phyloP scores from a whole-genome alignment of 108 stramenopile genomes.

The Skeletonema menzelii region DNA sequence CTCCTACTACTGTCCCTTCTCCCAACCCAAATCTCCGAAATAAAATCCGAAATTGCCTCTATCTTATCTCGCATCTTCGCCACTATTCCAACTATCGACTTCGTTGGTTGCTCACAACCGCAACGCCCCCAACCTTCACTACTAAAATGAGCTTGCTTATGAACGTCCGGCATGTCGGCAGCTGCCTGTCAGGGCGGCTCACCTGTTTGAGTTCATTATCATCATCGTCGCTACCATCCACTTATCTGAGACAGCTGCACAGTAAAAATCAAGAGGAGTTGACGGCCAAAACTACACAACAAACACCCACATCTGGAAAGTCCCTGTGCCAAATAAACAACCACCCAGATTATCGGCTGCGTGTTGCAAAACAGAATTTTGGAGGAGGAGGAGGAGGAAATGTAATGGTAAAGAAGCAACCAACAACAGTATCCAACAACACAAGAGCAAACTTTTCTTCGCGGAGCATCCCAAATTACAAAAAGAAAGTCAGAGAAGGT shows the following conservation, averaged over 20 bases:
- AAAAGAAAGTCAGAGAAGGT: neutral
- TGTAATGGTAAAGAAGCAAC: neutral
- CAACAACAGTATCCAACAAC: neutral
- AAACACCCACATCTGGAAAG: neutral
- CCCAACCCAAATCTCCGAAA: neutral
- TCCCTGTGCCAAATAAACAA: constrained; percentile 1
- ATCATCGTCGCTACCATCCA: neutral
- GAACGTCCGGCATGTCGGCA: neutral
- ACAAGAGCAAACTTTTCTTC: neutral
- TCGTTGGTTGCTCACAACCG: no score
- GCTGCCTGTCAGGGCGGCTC: neutral
- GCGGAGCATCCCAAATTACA: neutral
- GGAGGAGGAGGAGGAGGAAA: neutral
- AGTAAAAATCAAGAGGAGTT: neutral
- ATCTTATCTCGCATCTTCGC: no score
- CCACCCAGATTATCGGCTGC: constrained; percentile 2
- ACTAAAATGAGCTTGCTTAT: neutral
- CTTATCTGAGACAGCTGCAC: neutral
- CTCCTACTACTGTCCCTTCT: neutral
- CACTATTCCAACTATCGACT: no score
- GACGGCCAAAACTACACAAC: neutral
- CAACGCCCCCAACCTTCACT: no score
- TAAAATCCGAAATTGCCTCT: no score
- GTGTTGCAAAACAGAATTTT: neutral
- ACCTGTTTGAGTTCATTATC: neutral